Base-by-base conservation (phyloP, 352 stramenopile species). In the Paralagenidium karlingii region DNA sequence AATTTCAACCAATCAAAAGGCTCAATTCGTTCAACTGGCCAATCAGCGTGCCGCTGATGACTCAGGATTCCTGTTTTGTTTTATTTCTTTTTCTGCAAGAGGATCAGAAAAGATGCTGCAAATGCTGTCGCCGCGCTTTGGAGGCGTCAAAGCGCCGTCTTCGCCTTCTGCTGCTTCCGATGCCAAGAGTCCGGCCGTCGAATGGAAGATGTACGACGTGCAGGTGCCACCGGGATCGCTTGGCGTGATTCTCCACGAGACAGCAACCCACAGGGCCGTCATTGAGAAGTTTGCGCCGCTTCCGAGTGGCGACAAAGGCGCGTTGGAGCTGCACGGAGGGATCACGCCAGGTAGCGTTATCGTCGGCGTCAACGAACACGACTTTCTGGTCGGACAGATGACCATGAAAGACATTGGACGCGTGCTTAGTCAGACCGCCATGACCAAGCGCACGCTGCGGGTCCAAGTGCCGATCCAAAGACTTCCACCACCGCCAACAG, bases 201-300 rank as follows among this genome's bases (percentile, higher is more conserved):
- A 32, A 15, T 61, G 37, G 45, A 21, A 45, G 10, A 28, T 74
- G 40, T 52, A 82, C 28, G 55, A 74, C 15, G 51, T 88, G 15
- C 21, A 31, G 2, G 66, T 83, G 42, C 51, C 61, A 13, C 62
- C 68, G 10, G 73, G 73, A 8, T 66, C 74, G 16, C 53, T 88
- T 9, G 74, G 69, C 27, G 77, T 88, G 43, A 26, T 88, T 30
- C 62, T 88, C 19, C 68, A 85, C 36, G 58, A 55, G 40, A 61
- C 52, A 15, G 51, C 24, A 32, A 56, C 57, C 3, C 57, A 2
- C 13, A 3, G 33, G 24, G 29, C 68, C 11, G n/a, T 83, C 39
- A 67, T 88, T 28, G 69, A 83, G 16, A 64, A 66, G 33, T 88
- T 88, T 20, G 65, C 62, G 24, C 57, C 66, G 7, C 46, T 80